These are phyloP conservation scores for Acanthamoeba triangularis DNA, from an alignment of 208 protist genomes.

Conservation along the genomic window DNA sequence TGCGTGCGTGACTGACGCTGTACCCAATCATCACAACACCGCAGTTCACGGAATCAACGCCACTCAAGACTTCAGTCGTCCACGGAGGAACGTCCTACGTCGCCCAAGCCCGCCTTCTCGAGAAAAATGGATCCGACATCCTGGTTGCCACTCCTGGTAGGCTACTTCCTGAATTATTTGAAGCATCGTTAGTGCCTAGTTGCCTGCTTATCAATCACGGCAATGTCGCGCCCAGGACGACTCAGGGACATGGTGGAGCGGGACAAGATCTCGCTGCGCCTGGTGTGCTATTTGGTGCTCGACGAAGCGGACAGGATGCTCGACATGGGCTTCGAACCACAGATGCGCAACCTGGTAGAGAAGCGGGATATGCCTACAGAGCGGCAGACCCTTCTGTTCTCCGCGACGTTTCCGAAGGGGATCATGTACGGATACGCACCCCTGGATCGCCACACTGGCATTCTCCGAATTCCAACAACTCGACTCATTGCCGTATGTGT, in stretches of 20 bases:
- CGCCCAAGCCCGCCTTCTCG: constrained; percentile 97
- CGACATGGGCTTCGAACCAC: constrained; percentile 99
- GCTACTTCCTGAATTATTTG: neutral
- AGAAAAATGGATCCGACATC: constrained; percentile 95
- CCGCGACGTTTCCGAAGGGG: constrained; percentile 98
- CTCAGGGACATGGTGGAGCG: constrained; percentile 94
- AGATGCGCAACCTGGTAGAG: constrained; percentile 97
- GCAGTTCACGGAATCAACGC: constrained; percentile 85
- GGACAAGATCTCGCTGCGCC: constrained; percentile 93
- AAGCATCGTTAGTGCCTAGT: neutral
- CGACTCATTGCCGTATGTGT: neutral
- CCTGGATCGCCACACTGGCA: constrained; percentile 92
- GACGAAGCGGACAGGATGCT: constrained; percentile 99
- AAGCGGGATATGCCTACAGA: constrained; percentile 94
- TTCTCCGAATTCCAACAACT: neutral
- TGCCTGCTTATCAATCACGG: neutral
- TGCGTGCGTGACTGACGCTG: too few species aligned
- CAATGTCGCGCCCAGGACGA: constrained; percentile 80
- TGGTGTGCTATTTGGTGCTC: constrained; percentile 97
- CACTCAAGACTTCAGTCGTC: constrained; percentile 96
- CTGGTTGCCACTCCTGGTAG: constrained; percentile 94
- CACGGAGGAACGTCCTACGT: constrained; percentile 98
- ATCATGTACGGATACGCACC: constrained; percentile 96
- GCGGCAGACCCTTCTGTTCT: constrained; percentile 99
- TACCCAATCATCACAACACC: too few species aligned